Conservation (phyloP, 2,329 filamentous ascomycete species). For the Grosmannia serpens region DNA sequence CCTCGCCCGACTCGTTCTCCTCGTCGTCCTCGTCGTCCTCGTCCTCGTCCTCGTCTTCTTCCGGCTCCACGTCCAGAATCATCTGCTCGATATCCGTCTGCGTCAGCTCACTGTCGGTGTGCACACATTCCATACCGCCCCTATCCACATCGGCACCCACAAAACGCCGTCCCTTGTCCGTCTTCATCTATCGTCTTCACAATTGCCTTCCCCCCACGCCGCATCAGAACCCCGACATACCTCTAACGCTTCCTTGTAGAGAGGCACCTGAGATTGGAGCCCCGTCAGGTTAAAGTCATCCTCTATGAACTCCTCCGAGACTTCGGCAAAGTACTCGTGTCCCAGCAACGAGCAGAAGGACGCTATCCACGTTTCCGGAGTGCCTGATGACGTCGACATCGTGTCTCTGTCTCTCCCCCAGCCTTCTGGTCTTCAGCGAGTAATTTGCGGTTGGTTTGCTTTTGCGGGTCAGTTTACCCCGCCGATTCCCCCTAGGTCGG, state of each 20-base stretch:
- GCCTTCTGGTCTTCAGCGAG: background rate
- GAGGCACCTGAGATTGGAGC: slow-evolving; percentile 85
- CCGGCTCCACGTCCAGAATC: slow-evolving; percentile 96
- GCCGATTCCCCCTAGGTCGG: background rate
- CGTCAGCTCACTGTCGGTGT: background rate
- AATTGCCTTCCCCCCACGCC: background rate
- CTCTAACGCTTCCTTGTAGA: slow-evolving; percentile 98
- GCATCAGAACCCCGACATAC: slow-evolving; percentile 23
- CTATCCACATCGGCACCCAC: no score
- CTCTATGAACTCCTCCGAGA: slow-evolving; percentile 97
- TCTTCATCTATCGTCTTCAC: background rate
- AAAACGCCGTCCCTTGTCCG: no score
- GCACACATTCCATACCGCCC: no score
- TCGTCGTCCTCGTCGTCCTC: slow-evolving; percentile 69
- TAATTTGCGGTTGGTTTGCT: background rate
- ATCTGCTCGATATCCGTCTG: slow-evolving; percentile 39
- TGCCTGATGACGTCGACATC: slow-evolving; percentile 51
- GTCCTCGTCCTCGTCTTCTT: slow-evolving; percentile 82
- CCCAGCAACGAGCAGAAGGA: slow-evolving; percentile 92
- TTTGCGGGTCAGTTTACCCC: slow-evolving; percentile 3
- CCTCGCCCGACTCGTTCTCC: slow-evolving; percentile 58
- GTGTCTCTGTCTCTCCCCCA: slow-evolving; percentile 7
- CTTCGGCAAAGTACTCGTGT: slow-evolving; percentile 98
- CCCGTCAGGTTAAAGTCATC: slow-evolving; percentile 99
- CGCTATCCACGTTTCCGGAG: slow-evolving; percentile 88